These are phyloP conservation scores for Aureobasidium uvarum DNA, from an alignment of 2,329 filamentous ascomycete genomes.

Conservation along the genomic window DNA sequence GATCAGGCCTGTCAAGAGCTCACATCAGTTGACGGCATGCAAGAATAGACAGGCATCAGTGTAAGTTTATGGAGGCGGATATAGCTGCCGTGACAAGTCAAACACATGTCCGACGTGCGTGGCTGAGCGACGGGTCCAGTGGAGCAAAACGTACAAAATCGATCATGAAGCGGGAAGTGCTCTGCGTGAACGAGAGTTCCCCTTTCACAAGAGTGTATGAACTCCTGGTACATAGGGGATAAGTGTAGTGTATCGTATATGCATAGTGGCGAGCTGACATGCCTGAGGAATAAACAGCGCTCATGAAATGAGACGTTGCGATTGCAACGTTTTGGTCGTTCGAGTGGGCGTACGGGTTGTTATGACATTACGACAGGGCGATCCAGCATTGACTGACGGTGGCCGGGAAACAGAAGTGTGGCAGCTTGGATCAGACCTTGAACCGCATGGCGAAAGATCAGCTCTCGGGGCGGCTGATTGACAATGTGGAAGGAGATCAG, in stretches of 20 bases:
- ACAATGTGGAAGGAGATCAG: slow-evolving; percentile 14
- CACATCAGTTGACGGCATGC: neutral
- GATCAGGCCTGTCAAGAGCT: neutral
- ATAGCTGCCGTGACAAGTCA: slow-evolving; percentile 19
- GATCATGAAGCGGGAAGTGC: no score
- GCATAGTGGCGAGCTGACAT: slow-evolving; percentile 17
- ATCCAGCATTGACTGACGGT: neutral
- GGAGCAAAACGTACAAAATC: neutral
- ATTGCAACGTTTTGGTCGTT: slow-evolving; percentile 22
- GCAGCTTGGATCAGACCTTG: slow-evolving; percentile 14
- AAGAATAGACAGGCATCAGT: slow-evolving; percentile 1
- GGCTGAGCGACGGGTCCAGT: slow-evolving; percentile 18
- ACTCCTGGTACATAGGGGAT: slow-evolving; percentile 18
- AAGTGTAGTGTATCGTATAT: slow-evolving; percentile 20
- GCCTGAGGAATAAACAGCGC: slow-evolving; percentile 6
- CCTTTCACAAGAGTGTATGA: slow-evolving; percentile 17
- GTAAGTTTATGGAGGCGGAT: neutral
- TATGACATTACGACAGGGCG: slow-evolving; percentile 17
- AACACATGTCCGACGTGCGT: slow-evolving; percentile 23
- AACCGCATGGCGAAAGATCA: neutral
- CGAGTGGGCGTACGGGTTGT: slow-evolving; percentile 18
- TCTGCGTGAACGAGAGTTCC: neutral
- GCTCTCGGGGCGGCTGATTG: slow-evolving; percentile 18
- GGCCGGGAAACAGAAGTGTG: slow-evolving; percentile 11
- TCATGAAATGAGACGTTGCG: slow-evolving; percentile 23